Evolutionary conservation across 2,329 filamentous ascomycete genomes (phyloP).

Genomic region (Fusarium decemcellulare): DNA sequence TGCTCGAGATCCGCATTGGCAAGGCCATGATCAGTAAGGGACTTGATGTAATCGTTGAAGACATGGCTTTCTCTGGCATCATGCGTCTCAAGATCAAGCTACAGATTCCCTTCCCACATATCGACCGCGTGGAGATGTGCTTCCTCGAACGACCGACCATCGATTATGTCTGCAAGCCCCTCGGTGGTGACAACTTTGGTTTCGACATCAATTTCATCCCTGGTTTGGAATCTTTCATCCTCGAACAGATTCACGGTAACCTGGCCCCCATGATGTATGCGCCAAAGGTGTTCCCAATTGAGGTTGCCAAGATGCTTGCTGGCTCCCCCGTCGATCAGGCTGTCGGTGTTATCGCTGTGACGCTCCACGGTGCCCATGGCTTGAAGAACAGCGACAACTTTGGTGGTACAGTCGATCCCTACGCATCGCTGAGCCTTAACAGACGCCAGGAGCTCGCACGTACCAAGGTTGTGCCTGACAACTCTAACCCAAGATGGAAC

Average conservation of each 20-base stretch:
- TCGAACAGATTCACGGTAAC: conserved; percentile 95
- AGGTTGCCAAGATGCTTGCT: conserved; percentile 97
- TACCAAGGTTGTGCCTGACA: conserved; percentile 91
- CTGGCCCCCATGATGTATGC: conserved; percentile 98
- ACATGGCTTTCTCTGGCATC: conserved; percentile 95
- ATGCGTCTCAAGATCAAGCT: conserved; percentile 99
- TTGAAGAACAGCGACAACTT: conserved; percentile 98
- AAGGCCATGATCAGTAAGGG: conserved; percentile 98
- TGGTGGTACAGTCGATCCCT: conserved; percentile 91
- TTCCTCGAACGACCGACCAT: conserved; percentile 92
- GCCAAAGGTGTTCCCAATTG: conserved; percentile 97
- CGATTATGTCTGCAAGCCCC: conserved; percentile 97
- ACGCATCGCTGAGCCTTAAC: conserved; percentile 88
- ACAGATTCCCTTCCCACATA: conserved; percentile 94
- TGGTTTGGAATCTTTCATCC: conserved; percentile 92
- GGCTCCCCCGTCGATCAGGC: conserved; percentile 95
- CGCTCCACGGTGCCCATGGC: conserved; percentile 90
- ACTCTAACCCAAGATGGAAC: conserved; percentile 91
- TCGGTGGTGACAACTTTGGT: conserved; percentile 94
- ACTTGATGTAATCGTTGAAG: conserved; percentile 96
- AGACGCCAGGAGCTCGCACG: conserved; percentile 84
- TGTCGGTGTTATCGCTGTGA: conserved; percentile 92
- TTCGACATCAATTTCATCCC: conserved; percentile 99
- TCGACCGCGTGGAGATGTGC: conserved; percentile 94
- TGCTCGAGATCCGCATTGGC: conserved; percentile 93